Evolutionary conservation across 768 basidiomycete species (phyloP).

Genomic region (Strobilomyces confusus): DNA sequence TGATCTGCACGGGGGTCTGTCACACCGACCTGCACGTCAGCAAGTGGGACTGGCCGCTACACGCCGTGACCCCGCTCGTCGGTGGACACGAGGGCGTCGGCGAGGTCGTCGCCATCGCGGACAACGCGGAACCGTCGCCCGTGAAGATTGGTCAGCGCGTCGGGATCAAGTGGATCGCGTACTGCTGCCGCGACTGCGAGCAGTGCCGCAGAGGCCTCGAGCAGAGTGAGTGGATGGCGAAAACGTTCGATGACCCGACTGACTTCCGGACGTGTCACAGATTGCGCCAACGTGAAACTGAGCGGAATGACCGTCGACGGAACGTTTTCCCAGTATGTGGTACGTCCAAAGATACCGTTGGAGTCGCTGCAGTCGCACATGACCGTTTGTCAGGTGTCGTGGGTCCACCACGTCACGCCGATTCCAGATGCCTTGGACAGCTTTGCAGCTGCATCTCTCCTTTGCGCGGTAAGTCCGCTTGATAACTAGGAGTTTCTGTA

Average conservation of each 20-base stretch:
- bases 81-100: constrained; percentile 89
- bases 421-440: constrained; percentile 70
- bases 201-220: constrained; percentile 74
- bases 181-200: constrained; percentile 73
- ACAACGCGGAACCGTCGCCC: constrained; percentile 51
- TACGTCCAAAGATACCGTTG: constrained; percentile 23
- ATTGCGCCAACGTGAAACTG: constrained; percentile 54
- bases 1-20: constrained; percentile 79
- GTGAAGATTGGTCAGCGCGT: constrained; percentile 77
- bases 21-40: constrained; percentile 81
- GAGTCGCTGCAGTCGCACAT: not conserved
- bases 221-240: constrained; percentile 47
- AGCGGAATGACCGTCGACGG: constrained; percentile 78
- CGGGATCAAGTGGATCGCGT: constrained; percentile 79
- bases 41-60: constrained; percentile 75
- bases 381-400: constrained; percentile 49
- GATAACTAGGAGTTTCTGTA: too few relatives aligned
- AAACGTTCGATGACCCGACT: too few relatives aligned
- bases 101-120: constrained; percentile 73
- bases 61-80: constrained; percentile 61
- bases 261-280: constrained; percentile 26
- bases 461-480: constrained; percentile 55
- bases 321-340: constrained; percentile 69
- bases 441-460: constrained; percentile 66
- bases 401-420: constrained; percentile 67